A percentile compares a stretch with the other conserved stretches of the same genome.
phyloP scores from a whole-genome alignment of 495 filamentous ascomycete species.

The Lasiosphaeris hirsuta region DNA sequence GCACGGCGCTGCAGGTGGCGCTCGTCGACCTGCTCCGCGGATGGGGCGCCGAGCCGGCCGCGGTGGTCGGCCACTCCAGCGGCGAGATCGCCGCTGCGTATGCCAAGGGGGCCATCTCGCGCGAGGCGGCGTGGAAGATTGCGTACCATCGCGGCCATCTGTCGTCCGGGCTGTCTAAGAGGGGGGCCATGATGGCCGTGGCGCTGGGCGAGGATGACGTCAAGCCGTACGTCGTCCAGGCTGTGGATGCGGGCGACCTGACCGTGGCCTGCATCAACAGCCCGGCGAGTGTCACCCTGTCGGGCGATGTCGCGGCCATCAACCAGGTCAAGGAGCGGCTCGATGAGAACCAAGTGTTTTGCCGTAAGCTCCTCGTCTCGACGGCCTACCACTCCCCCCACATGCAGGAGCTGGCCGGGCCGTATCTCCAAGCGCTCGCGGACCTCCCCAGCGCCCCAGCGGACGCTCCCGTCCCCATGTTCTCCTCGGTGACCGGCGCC shows the following conservation, averaged over 20 bases:
- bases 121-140: slow-evolving; percentile 46
- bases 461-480: slow-evolving; percentile 27
- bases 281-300: slow-evolving; percentile 44
- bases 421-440: slow-evolving; percentile 29
- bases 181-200: slow-evolving; percentile 39
- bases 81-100: slow-evolving; percentile 57
- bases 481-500: slow-evolving; percentile 43
- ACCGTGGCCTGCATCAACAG: slow-evolving; percentile 48
- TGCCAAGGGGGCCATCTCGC: slow-evolving; percentile 40
- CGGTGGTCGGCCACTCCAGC: slow-evolving; percentile 56
- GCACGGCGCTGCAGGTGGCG: slow-evolving; percentile 47
- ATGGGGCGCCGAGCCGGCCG: slow-evolving; percentile 43
- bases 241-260: not conserved
- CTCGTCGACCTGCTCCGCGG: slow-evolving; percentile 49
- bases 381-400: slow-evolving; percentile 45
- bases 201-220: not conserved
- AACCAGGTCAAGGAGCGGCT: slow-evolving; percentile 26
- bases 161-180: slow-evolving; percentile 18
- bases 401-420: slow-evolving; percentile 39
- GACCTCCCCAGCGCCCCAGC: slow-evolving; percentile 12
- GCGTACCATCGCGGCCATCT: slow-evolving; percentile 40
- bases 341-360: slow-evolving; percentile 29
- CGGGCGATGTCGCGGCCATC: slow-evolving; percentile 38
- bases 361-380: slow-evolving; percentile 33
- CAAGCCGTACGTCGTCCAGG: not conserved